These are phyloP conservation scores for Lachnellula arida DNA, from an alignment of 2,329 filamentous ascomycete species.

Conservation along the genomic window DNA sequence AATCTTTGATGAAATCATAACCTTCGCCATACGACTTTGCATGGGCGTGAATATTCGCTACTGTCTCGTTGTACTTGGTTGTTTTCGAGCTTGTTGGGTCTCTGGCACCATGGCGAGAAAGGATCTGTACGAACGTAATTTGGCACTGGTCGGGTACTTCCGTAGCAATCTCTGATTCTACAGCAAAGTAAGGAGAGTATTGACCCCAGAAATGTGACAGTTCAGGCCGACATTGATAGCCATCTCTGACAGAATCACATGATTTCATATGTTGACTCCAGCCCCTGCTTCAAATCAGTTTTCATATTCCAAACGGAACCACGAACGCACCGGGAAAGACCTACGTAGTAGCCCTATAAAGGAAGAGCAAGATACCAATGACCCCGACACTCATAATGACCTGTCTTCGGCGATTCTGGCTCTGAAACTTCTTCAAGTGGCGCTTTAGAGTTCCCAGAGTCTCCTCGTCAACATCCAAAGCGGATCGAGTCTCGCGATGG, in stretches of 20 bases:
- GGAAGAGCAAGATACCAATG: constrained; percentile 18
- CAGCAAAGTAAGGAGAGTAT: constrained; percentile 79
- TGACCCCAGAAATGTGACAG: constrained; percentile 63
- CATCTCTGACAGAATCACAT: constrained; percentile 28
- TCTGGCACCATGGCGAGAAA: constrained; percentile 81
- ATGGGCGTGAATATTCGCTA: constrained; percentile 59
- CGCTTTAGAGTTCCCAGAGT: constrained; percentile 14
- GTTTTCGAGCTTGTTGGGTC: constrained; percentile 72
- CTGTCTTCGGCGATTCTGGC: constrained; percentile 14
- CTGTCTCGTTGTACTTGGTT: constrained; percentile 54
- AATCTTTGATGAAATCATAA: constrained; percentile 67
- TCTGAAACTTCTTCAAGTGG: constrained; percentile 18
- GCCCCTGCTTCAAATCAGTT: constrained; percentile 15
- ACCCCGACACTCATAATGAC: constrained; percentile 13
- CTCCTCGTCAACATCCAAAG: constrained; percentile 9
- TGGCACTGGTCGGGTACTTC: constrained; percentile 61
- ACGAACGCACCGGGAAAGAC: constrained; percentile 2
- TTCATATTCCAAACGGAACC: background rate
- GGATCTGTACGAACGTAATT: constrained; percentile 73
- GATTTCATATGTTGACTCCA: constrained; percentile 12
- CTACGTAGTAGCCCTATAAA: constrained; percentile 23
- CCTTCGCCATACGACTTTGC: constrained; percentile 53
- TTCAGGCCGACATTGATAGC: constrained; percentile 29
- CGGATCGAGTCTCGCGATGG: background rate
- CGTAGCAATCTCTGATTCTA: constrained; percentile 61